phyloP scores from a whole-genome alignment of 2,329 filamentous ascomycete species.

The Fusarium mundagurra region DNA sequence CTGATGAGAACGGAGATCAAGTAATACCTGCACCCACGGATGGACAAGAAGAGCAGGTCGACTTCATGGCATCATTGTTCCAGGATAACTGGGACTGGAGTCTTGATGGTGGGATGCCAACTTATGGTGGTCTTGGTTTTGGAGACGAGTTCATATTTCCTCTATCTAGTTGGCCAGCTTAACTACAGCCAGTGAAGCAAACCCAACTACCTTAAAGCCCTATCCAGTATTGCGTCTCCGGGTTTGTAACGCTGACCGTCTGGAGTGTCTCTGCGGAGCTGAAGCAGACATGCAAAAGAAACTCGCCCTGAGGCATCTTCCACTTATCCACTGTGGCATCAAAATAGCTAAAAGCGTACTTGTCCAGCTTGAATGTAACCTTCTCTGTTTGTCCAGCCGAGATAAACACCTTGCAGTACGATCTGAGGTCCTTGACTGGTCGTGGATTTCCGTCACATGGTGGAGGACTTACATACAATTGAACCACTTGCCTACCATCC shows the following conservation, averaged over 20 bases:
- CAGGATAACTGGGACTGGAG: slow-evolving; percentile 9
- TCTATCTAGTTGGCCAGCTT: not conserved
- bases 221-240: not conserved
- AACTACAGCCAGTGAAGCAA: too few relatives aligned
- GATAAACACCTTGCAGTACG: not conserved
- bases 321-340: not conserved
- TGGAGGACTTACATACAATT: not conserved
- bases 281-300: not conserved
- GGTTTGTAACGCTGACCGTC: not conserved
- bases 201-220: not conserved
- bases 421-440: not conserved
- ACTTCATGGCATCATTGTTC: not conserved
- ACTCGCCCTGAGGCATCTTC: not conserved
- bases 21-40: not conserved
- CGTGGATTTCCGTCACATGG: not conserved
- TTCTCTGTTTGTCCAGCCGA: accelerated
- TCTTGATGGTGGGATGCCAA: not conserved
- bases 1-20: too few relatives aligned
- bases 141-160: not conserved
- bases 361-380: not conserved
- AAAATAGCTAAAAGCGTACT: slow-evolving; percentile 11
- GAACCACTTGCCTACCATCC: not conserved
- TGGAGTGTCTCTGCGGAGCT: not conserved
- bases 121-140: not conserved
- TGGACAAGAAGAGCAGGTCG: not conserved